These are phyloP conservation scores for Gypsophila paniculata DNA, from an alignment of 179 eudicot species.

Conservation along the genomic window DNA sequence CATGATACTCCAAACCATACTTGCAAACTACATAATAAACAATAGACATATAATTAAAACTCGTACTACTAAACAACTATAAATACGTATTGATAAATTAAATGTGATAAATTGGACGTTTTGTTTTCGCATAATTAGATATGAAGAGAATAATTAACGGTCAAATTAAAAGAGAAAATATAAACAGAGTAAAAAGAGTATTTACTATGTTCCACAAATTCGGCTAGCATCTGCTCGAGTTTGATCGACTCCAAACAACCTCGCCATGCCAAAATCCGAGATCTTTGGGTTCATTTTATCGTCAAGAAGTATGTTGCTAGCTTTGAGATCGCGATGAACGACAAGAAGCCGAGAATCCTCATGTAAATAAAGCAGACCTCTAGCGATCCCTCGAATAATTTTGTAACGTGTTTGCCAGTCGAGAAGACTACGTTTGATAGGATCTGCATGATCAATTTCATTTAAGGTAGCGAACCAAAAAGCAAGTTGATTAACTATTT, in stretches of 20 bases:
- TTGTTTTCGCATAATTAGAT: too few species aligned
- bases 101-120: too few species aligned
- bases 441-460: too few species aligned
- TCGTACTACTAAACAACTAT: too few species aligned
- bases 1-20: too few species aligned
- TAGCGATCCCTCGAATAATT: constrained; percentile 32
- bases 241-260: constrained; percentile 20
- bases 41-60: too few species aligned
- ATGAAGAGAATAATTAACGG: too few species aligned
- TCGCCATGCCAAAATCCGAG: constrained; percentile 22
- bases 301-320: constrained; percentile 22
- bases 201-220: constrained; percentile 29
- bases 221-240: constrained; percentile 21
- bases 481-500: too few species aligned
- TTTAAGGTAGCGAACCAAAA: too few species aligned
- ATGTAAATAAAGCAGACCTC: constrained; percentile 37
- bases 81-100: too few species aligned
- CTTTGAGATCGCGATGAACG: constrained; percentile 24
- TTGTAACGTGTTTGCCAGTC: constrained; percentile 34
- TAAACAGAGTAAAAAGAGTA: neutral
- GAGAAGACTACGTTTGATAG: constrained; percentile 20
- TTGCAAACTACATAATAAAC: too few species aligned
- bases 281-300: constrained; percentile 20
- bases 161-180: too few species aligned
- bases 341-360: constrained; percentile 32